Evolutionary conservation across 768 basidiomycete species (phyloP), one percentile per base, ranked within the genome.

Genomic region (Russula ochroleuca): DNA sequence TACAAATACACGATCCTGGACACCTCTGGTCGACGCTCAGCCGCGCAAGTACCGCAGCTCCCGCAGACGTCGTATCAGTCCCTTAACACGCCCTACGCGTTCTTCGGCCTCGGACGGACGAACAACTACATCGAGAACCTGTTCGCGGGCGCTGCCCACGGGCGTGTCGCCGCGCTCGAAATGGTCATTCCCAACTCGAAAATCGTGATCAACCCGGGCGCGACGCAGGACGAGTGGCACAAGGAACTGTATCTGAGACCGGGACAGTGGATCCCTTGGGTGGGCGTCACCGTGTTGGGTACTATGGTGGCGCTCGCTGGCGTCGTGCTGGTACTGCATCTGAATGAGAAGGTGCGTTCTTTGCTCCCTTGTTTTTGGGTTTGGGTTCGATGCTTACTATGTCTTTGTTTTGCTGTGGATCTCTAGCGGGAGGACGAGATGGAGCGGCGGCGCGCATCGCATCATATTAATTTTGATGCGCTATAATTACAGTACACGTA

Each of bases 51-150:
- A 59, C 89, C 87, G 9, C 96, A 99, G 75, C 84, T 98, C 6
- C 87, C 97, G 4, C 94, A 96, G 72, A 92, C 94, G 3, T 85
- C 91, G 0, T 98, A 98, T 74, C 90, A 96, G 59, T 81, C 95
- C 15, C 81, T 98, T 11, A 84, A 88, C 59, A 87, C 92, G 0
- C 97, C 97, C 0, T 98, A 98, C 71, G 85, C 94, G 1, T 97
- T 94, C 81, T 92, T 98, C 71, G 96, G 97, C 1, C 85, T 99
- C 9, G 97, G 96, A 0, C 85, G 97, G 47, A 98, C 95, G 17
- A 99, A 99, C 75, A 99, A 99, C 73, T 99, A 99, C 76, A 94
- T 99, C 70, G 97, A 99, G 80, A 98, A 98, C 73, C 81, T 99
- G 2, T 97, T 97, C 72, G 91, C 98, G 21, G 97, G 97, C 17